These are phyloP conservation scores for Sporothrix brunneoviolacea DNA, from an alignment of 2,329 filamentous ascomycete species.

Conservation along the genomic window DNA sequence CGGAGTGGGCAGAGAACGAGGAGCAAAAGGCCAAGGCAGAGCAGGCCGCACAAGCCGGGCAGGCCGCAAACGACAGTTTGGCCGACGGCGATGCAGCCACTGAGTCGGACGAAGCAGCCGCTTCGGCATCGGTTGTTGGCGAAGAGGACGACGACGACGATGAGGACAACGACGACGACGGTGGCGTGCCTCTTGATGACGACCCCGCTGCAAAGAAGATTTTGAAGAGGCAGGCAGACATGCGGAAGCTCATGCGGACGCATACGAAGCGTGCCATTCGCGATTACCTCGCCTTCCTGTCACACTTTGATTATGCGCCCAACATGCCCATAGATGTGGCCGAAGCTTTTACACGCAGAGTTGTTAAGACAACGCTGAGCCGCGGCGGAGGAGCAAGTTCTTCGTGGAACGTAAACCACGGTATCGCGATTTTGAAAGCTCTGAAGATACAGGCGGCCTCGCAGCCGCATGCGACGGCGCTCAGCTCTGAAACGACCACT, in stretches of 20 bases:
- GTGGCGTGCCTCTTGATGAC: neutral
- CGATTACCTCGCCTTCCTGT: slow-evolving; percentile 67
- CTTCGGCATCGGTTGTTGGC: no score
- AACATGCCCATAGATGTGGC: slow-evolving; percentile 55
- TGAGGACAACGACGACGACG: neutral
- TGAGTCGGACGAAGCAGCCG: no score
- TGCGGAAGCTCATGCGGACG: slow-evolving; percentile 62
- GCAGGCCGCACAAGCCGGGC: no score
- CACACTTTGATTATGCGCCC: slow-evolving; percentile 72
- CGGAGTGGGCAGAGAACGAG: slow-evolving; percentile 13
- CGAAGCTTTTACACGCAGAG: slow-evolving; percentile 43
- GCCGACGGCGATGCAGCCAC: no score
- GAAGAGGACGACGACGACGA: no score
- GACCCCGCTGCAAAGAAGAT: neutral
- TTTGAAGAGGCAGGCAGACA: slow-evolving; percentile 43
- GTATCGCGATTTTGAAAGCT: neutral
- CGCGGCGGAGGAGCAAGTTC: neutral
- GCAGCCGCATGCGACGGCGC: slow-evolving; percentile 21
- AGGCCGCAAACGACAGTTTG: no score
- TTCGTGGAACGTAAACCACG: neutral
- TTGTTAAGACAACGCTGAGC: neutral
- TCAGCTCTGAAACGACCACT: neutral
- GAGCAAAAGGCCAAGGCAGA: no score
- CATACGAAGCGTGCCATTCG: slow-evolving; percentile 70
- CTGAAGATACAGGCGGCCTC: slow-evolving; percentile 15